Evolutionary conservation across 2,329 filamentous ascomycete species (phyloP).

Genomic region (Penicillium brevicompactum): DNA sequence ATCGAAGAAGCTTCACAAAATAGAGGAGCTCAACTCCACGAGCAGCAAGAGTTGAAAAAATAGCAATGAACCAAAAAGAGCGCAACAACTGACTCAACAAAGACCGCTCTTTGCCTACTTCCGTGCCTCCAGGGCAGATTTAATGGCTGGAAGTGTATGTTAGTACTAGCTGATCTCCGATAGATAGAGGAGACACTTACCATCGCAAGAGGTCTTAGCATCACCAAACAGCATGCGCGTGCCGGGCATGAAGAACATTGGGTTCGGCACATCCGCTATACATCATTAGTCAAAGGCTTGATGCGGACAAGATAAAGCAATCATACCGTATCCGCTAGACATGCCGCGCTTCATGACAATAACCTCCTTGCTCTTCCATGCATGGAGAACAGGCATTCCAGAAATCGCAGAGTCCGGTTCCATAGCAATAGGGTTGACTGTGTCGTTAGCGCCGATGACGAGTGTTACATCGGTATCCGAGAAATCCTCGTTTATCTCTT

Average conservation of each 20-base stretch:
- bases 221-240: constrained; percentile 93
- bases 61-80: neutral
- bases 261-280: constrained; percentile 82
- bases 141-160: constrained; percentile 41
- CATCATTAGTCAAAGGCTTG: constrained; percentile 5
- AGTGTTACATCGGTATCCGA: constrained; percentile 80
- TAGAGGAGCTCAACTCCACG: neutral
- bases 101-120: constrained; percentile 21
- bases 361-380: constrained; percentile 92
- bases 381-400: constrained; percentile 89
- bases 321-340: constrained; percentile 80
- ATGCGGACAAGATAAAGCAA: neutral
- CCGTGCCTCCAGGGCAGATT: constrained; percentile 39
- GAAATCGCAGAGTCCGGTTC: constrained; percentile 83
- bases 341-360: constrained; percentile 92
- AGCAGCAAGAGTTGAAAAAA: neutral
- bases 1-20: too few relatives aligned
- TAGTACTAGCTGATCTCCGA: neutral
- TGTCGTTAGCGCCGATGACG: constrained; percentile 90
- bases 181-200: constrained; percentile 46
- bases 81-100: neutral
- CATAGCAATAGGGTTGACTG: constrained; percentile 85
- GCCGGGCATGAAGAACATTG: constrained; percentile 89
- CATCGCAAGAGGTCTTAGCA: constrained; percentile 80
- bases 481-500: constrained; percentile 95